Base-by-base conservation (phyloP, 495 filamentous ascomycete species). In the Chaetomium cochliodes region DNA sequence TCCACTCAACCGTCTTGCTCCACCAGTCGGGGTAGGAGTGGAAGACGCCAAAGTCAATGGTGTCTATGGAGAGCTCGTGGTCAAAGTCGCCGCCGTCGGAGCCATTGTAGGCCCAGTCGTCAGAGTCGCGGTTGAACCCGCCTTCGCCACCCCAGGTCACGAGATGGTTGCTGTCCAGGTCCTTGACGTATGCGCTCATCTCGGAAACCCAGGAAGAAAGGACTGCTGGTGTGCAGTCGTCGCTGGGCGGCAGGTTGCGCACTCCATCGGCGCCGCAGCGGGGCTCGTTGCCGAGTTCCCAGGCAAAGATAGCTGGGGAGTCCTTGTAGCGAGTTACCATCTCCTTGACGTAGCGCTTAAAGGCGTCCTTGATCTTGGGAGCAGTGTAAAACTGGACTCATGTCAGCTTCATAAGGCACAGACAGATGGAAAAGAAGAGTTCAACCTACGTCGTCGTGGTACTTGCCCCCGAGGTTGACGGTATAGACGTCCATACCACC, bases 21-120 rank as follows among this genome's bases (percentile, higher is more conserved):
- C 75, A 80, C 65, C 73, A 80, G 60, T 82, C 79, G 0, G 87
- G 85, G 73, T 91, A 91, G 49, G 85, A 73, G 70, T 90, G 88
- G 70, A 90, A 84, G 3, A 85, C 86, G 26, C 83, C 86, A 69
- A 88, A 90, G 71, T 90, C 87, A 51, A 90, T 80, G 15, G 78
- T 85, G 2, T 76, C 42, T 50, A 90, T 79, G 25, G 67, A 70
- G 3, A 90, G 74, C 65, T 89, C 86, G 60, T 73, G 74, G 41
- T 84, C 82, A 61, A 89, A 90, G 73, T 90, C 85, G n/a, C 82
- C 74, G 13, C 88, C 87, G 71, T 90, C 86, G 60, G 68, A 73
- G 49, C 77, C 81, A 20, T 74, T 75, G 75, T 88, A 90, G 0
- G 85, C 84, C 70, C 86, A 88, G 68, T 82, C 82, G 49, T 85